Conservation (phyloP, 2,329 filamentous ascomycete species). For the Colletotrichum lini region DNA sequence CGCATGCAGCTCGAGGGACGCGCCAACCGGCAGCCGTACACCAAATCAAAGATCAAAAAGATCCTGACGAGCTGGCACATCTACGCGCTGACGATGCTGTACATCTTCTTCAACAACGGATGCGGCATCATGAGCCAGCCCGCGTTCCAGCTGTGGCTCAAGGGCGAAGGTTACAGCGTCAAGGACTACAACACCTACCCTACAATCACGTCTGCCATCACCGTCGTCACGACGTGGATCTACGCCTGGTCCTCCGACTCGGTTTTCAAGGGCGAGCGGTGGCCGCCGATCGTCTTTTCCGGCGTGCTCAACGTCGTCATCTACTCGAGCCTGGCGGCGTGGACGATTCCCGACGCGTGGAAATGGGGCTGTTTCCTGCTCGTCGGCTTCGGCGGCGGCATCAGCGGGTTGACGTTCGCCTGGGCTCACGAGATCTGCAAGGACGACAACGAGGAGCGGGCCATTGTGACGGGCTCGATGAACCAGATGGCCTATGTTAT, state of each 20-base stretch:
- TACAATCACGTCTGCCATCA: constrained; percentile 69
- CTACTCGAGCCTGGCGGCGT: constrained; percentile 57
- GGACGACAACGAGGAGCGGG: constrained; percentile 73
- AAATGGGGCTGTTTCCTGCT: constrained; percentile 75
- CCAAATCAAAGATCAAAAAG: constrained; percentile 66
- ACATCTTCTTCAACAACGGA: constrained; percentile 77
- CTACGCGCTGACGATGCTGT: constrained; percentile 70
- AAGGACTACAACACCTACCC: constrained; percentile 66
- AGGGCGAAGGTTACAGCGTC: constrained; percentile 59
- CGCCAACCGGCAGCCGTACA: constrained; percentile 57
- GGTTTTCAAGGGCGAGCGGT: constrained; percentile 70
- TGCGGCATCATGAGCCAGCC: constrained; percentile 63
- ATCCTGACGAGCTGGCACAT: constrained; percentile 78
- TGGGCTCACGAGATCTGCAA: constrained; percentile 67
- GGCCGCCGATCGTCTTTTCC: constrained; percentile 75
- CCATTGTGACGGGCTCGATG: constrained; percentile 76
- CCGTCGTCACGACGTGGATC: constrained; percentile 70
- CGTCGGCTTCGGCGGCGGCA: constrained; percentile 64
- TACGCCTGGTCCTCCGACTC: constrained; percentile 78
- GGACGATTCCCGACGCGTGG: constrained; percentile 65
- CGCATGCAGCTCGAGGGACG: constrained; percentile 62
- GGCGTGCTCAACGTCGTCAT: constrained; percentile 59
- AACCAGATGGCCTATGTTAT: constrained; percentile 80
- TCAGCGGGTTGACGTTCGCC: constrained; percentile 62
- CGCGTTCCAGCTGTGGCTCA: constrained; percentile 67